Evolutionary conservation across 495 filamentous ascomycete species (phyloP).

Genomic region (Daldinia grandis): DNA sequence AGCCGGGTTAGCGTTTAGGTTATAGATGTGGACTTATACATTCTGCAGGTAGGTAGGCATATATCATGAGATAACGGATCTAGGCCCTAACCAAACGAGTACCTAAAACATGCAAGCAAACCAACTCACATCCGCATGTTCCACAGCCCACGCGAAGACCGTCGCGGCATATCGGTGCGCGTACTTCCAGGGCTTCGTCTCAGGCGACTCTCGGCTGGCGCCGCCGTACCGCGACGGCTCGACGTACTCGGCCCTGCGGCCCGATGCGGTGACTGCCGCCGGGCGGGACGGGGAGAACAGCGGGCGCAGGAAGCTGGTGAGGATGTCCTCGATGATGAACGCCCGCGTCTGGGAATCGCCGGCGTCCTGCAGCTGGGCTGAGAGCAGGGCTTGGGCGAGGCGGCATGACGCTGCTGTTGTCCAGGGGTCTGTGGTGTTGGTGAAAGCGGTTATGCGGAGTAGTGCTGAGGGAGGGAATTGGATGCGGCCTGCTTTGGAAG

Average conservation of each 20-base stretch:
- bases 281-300: conserved; percentile 71
- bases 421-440: conserved; percentile 63
- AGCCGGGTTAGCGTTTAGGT: not conserved
- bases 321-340: conserved; percentile 63
- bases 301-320: conserved; percentile 67
- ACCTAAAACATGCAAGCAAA: not conserved
- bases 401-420: conserved; percentile 51
- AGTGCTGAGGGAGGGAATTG: conserved; percentile 36
- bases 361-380: not conserved
- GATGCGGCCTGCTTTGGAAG: not conserved
- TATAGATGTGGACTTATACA: not conserved
- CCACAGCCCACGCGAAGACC: conserved; percentile 72
- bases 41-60: not conserved
- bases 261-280: conserved; percentile 66
- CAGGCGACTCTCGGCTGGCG: conserved; percentile 54
- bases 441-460: conserved; percentile 55
- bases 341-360: conserved; percentile 19
- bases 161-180: conserved; percentile 66
- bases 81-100: not conserved
- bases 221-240: conserved; percentile 48
- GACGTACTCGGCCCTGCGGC: conserved; percentile 60
- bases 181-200: conserved; percentile 80
- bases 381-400: conserved; percentile 53
- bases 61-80: not conserved
- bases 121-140: conserved; percentile 55